These are phyloP conservation scores for Manihot esculenta DNA, from an alignment of 441 rosid species.

Conservation along the genomic window DNA sequence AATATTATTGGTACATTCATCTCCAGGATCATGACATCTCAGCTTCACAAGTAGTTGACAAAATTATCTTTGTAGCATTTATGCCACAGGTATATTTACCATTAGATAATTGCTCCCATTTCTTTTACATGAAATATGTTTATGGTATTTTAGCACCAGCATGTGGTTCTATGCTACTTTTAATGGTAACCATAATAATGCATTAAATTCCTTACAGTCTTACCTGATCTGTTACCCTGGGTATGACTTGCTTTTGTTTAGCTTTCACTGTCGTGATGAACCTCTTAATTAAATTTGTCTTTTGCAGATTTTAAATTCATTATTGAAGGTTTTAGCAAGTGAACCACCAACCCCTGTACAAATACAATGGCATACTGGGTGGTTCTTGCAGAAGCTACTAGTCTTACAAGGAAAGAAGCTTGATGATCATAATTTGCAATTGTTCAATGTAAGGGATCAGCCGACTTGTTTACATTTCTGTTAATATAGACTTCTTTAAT, in stretches of 20 bases:
- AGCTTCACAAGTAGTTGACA: constrained; percentile 24
- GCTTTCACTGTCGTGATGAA: constrained; percentile 11
- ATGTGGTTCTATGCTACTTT: background rate
- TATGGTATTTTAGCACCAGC: background rate
- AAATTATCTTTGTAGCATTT: constrained; percentile 35
- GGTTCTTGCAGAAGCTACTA: constrained; percentile 52
- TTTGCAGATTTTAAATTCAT: constrained; percentile 44
- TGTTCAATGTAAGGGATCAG: constrained; percentile 54
- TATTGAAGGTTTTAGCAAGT: constrained; percentile 46
- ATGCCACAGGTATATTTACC: constrained; percentile 41
- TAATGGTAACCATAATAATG: background rate
- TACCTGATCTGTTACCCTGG: constrained; percentile 9
- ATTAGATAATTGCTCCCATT: background rate
- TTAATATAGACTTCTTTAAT: background rate
- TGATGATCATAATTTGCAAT: constrained; percentile 29
- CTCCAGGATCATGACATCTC: constrained; percentile 30
- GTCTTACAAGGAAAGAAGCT: constrained; percentile 37
- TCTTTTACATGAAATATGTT: constrained; percentile 7
- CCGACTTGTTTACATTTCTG: constrained; percentile 8
- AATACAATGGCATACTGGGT: constrained; percentile 49
- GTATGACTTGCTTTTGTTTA: constrained; percentile 7
- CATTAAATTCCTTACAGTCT: constrained; percentile 1
- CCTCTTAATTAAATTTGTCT: constrained; percentile 8
- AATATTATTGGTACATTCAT: constrained; percentile 14
- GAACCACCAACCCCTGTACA: constrained; percentile 35